Conservation (phyloP, 441 rosid species). For the Aquilaria agallochum region DNA sequence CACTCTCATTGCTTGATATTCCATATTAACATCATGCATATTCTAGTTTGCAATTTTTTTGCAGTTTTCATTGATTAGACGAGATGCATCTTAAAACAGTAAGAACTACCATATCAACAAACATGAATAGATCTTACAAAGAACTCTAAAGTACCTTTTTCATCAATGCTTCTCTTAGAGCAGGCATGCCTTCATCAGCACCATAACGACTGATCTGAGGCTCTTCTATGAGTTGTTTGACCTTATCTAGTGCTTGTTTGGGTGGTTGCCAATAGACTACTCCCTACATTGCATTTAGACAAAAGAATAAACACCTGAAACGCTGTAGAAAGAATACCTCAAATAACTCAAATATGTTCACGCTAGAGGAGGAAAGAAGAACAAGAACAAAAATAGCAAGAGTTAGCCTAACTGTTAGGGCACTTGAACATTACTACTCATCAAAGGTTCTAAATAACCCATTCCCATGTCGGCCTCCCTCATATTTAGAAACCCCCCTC, state of each 20-base stretch:
- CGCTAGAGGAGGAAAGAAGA: not conserved
- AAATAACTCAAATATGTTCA: not conserved
- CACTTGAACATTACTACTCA: no score
- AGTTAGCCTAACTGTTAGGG: no score
- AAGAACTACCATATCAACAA: slow-evolving; percentile 9
- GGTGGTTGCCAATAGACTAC: slow-evolving; percentile 99
- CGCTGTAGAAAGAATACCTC: no score
- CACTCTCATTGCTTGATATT: no score
- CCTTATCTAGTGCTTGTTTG: slow-evolving; percentile 67
- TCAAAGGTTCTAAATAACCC: no score
- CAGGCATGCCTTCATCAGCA: slow-evolving; percentile 89
- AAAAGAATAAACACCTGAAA: not conserved
- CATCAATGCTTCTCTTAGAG: slow-evolving; percentile 64
- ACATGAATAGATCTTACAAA: not conserved
- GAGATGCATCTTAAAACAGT: not conserved
- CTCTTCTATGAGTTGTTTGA: slow-evolving; percentile 79
- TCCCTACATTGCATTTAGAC: slow-evolving; percentile 40
- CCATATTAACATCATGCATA: no score
- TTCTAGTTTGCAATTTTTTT: no score
- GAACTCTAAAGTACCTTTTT: slow-evolving; percentile 44
- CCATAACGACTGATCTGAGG: slow-evolving; percentile 83
- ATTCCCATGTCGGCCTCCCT: no score
- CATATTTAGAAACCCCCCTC: no score
- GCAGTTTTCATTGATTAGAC: no score
- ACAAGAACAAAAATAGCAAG: no score